phyloP scores from a whole-genome alignment of 2,329 filamentous ascomycete species.

The Sclerotinia sclerotiorum region DNA sequence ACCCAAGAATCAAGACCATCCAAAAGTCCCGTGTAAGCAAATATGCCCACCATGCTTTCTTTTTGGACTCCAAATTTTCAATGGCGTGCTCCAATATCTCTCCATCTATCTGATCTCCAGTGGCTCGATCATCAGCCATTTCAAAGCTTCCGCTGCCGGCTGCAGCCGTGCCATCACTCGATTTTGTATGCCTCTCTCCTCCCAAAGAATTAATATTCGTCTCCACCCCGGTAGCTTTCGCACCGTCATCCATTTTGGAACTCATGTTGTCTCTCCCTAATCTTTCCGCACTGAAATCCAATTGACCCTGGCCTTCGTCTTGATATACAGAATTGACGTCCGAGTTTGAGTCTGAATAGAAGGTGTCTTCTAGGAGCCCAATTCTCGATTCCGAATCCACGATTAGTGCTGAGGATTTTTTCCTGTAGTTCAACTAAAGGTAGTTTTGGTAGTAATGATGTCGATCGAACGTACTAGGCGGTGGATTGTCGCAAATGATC shows the following conservation, averaged over 20 bases:
- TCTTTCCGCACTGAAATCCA: constrained; percentile 24
- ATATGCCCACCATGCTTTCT: constrained; percentile 67
- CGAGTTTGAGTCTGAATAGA: constrained; percentile 28
- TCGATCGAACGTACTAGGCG: neutral
- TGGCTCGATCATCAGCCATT: constrained; percentile 21
- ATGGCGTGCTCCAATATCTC: constrained; percentile 46
- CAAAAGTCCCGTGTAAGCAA: constrained; percentile 85
- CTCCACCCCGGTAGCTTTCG: constrained; percentile 31
- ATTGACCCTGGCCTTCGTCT: constrained; percentile 18
- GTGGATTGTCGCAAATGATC: neutral
- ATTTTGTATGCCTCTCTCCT: constrained; percentile 30
- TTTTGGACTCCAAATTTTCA: constrained; percentile 54
- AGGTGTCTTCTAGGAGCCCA: constrained; percentile 38
- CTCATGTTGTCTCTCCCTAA: constrained; percentile 19
- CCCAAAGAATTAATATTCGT: constrained; percentile 24
- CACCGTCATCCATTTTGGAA: neutral
- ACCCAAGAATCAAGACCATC: constrained; percentile 74
- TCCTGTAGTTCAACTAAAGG: neutral
- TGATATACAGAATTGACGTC: constrained; percentile 9
- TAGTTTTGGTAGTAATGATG: neutral
- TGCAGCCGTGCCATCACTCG: constrained; percentile 31
- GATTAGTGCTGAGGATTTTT: constrained; percentile 3
- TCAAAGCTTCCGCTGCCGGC: constrained; percentile 26
- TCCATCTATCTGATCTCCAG: constrained; percentile 27
- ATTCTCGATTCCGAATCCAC: constrained; percentile 14